Conservation (phyloP, 2,329 filamentous ascomycete genomes). For the Paraphoma sp. region DNA sequence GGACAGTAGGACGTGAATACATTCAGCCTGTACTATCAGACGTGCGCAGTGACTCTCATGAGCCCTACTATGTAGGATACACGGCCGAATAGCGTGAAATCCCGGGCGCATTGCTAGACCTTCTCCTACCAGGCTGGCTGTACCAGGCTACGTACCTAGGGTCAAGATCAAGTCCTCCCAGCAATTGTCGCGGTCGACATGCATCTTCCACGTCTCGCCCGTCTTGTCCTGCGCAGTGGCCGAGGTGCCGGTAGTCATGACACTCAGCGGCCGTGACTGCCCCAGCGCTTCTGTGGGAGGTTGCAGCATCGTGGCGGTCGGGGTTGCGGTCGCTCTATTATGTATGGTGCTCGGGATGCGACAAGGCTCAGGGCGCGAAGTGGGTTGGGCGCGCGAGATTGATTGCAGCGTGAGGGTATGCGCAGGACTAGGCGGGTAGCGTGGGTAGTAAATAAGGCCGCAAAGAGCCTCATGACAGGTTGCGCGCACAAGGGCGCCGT, state of each 20-base stretch:
- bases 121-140: background rate
- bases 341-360: slow-evolving; percentile 9
- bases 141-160: slow-evolving; percentile 40
- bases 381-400: background rate
- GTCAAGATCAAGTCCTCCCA: slow-evolving; percentile 58
- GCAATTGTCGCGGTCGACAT: slow-evolving; percentile 50
- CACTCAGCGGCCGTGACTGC: slow-evolving; percentile 39
- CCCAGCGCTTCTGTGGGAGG: slow-evolving; percentile 10
- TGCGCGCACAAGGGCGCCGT: slow-evolving; percentile 8
- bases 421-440: slow-evolving; percentile 4
- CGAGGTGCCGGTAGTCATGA: slow-evolving; percentile 43
- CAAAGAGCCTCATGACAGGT: slow-evolving; percentile 33
- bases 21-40: too few species aligned
- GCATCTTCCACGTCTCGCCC: slow-evolving; percentile 52
- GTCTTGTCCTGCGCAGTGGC: slow-evolving; percentile 49
- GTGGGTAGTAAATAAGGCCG: slow-evolving; percentile 30
- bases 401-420: slow-evolving; percentile 4
- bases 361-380: background rate
- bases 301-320: slow-evolving; percentile 32
- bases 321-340: slow-evolving; percentile 20
- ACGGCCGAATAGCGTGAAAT: too few species aligned
- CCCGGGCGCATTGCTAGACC: too few species aligned
- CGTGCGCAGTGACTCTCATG: too few species aligned
- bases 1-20: too few species aligned
- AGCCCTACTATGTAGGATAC: background rate